Conservation (phyloP, 192 early-diverging fungal species). For the Paraglomus brasilianum region DNA sequence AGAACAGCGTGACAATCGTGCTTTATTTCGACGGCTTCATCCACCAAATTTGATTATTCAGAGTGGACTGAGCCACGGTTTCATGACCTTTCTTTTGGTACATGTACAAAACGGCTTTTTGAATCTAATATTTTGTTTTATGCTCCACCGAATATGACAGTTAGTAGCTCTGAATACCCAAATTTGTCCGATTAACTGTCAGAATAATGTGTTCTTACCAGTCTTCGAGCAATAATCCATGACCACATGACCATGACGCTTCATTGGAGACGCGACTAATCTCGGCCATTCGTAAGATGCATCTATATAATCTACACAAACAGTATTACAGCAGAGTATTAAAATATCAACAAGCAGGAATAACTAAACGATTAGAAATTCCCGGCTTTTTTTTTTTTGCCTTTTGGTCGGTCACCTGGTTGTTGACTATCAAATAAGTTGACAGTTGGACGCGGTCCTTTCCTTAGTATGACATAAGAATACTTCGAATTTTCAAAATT, state of each 20-base stretch:
- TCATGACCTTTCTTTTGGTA: too few relatives aligned
- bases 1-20: too few relatives aligned
- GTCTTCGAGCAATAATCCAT: conserved; percentile 62
- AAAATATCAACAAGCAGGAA: not conserved
- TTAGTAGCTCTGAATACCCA: too few relatives aligned
- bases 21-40: too few relatives aligned
- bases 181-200: too few relatives aligned
- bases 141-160: too few relatives aligned
- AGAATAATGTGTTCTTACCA: conserved; percentile 33
- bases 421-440: not conserved
- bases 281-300: conserved; percentile 67
- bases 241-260: conserved; percentile 73
- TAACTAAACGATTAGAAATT: conserved; percentile 17
- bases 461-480: conserved; percentile 75
- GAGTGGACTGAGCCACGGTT: too few relatives aligned
- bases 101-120: too few relatives aligned
- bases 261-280: conserved; percentile 72
- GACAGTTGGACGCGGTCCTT: conserved; percentile 51
- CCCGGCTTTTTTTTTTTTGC: conserved; percentile 33
- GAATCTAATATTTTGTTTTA: too few relatives aligned
- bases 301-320: conserved; percentile 28
- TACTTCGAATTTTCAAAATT: conserved; percentile 76
- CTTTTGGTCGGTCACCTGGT: not conserved
- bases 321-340: not conserved
- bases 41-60: too few relatives aligned